Conservation (phyloP, 768 basidiomycete species). For the Russula sp. region DNA sequence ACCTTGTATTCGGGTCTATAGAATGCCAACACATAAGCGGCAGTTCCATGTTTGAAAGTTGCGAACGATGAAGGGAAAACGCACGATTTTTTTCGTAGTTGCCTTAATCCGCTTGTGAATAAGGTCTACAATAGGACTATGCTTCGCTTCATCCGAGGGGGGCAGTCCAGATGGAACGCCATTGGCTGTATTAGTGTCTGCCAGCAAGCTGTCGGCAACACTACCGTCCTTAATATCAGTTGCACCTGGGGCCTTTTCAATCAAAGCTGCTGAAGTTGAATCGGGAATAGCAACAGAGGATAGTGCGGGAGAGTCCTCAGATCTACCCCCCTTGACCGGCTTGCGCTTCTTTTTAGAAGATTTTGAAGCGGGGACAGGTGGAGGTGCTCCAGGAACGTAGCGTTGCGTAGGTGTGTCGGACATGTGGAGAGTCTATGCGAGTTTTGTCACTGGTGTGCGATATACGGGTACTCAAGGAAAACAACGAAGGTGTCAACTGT, state of each 20-base stretch:
- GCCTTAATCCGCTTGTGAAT: constrained; percentile 72
- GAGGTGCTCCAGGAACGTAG: constrained; percentile 73
- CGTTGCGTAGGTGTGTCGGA: constrained; percentile 39
- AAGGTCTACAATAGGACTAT: constrained; percentile 71
- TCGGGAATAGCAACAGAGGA: constrained; percentile 25
- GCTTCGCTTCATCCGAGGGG: constrained; percentile 40
- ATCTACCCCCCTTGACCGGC: constrained; percentile 37
- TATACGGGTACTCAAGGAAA: background rate
- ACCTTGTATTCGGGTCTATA: constrained; percentile 62
- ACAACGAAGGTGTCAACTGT: background rate
- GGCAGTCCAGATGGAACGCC: constrained; percentile 11
- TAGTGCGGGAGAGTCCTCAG: constrained; percentile 31
- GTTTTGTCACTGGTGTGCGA: background rate
- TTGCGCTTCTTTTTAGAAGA: constrained; percentile 65
- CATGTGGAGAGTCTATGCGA: constrained; percentile 28
- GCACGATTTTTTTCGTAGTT: constrained; percentile 79
- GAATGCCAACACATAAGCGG: background rate
- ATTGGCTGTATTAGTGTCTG: constrained; percentile 16
- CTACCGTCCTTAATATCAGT: constrained; percentile 18
- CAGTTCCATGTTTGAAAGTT: constrained; percentile 11
- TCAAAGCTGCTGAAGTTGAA: constrained; percentile 15
- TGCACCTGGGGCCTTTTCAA: constrained; percentile 14
- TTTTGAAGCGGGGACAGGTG: constrained; percentile 53
- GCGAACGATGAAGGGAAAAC: constrained; percentile 29
- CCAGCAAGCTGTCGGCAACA: constrained; percentile 10